Percentiles rank a stretch among this genome's conserved stretches.
Conservation (phyloP, 202 grass and related monocot species). For the Schoenoplectus tabernaemontani region DNA sequence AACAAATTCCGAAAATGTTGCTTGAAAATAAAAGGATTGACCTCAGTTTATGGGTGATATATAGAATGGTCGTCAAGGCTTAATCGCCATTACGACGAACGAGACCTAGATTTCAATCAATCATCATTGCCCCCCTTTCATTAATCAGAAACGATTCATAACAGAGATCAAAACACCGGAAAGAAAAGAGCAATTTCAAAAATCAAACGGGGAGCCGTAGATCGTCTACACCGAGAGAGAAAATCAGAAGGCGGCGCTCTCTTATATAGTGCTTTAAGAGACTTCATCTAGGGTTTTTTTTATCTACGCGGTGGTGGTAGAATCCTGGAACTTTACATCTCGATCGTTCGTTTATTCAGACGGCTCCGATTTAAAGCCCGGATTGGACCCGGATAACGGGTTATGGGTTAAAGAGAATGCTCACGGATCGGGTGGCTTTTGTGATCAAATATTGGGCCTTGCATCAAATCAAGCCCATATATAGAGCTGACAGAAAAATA, state of each 20-base stretch:
- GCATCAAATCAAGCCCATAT: too few species aligned
- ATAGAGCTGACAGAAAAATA: background rate
- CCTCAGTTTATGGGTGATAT: conserved; percentile 48
- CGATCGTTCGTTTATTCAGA: background rate
- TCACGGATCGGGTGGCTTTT: too few species aligned
- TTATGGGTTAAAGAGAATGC: too few species aligned
- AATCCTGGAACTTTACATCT: background rate
- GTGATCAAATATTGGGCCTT: background rate
- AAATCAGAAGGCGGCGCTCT: background rate
- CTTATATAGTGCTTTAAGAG: background rate
- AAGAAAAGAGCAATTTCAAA: background rate
- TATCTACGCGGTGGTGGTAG: background rate
- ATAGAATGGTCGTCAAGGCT: conserved; percentile 45
- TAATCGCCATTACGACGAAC: conserved; percentile 43
- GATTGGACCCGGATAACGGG: background rate
- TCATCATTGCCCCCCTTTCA: conserved; percentile 29
- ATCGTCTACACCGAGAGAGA: background rate
- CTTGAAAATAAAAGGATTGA: background rate
- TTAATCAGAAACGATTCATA: too few species aligned
- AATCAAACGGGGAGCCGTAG: background rate
- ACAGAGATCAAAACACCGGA: background rate
- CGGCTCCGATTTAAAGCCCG: background rate
- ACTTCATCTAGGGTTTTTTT: conserved; percentile 18
- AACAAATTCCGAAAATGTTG: background rate
- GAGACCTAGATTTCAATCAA: conserved; percentile 21